Evolutionary conservation across 1,284 basidiomycete genomes (phyloP).

Genomic region (Flammula alnicola): DNA sequence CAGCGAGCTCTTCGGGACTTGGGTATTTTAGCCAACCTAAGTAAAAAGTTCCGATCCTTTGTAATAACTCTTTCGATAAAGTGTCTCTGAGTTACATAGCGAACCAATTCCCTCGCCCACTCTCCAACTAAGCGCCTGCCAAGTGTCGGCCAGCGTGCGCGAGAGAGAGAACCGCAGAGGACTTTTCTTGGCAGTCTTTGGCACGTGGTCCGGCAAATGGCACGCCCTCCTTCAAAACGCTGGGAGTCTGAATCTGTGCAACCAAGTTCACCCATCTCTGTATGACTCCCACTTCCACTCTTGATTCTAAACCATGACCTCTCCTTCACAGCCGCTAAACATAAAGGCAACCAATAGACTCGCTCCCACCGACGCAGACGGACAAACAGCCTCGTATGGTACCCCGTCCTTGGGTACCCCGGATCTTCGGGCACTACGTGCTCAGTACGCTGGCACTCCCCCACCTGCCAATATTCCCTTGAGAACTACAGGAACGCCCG

Average conservation of each 20-base stretch:
- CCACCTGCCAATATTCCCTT: slow-evolving; percentile 68
- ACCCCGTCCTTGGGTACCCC: slow-evolving; percentile 51
- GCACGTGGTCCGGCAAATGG: slow-evolving; percentile 1
- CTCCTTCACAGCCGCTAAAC: slow-evolving; percentile 62
- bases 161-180: background rate
- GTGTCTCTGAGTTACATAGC: too few relatives aligned
- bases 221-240: background rate
- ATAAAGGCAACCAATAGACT: slow-evolving; percentile 48
- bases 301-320: slow-evolving; percentile 47
- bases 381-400: slow-evolving; percentile 32
- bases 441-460: slow-evolving; percentile 65
- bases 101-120: too few relatives aligned
- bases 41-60: too few relatives aligned
- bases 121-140: too few relatives aligned
- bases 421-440: slow-evolving; percentile 60
- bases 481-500: slow-evolving; percentile 34
- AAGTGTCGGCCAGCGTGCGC: too few relatives aligned
- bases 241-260: background rate
- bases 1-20: too few relatives aligned
- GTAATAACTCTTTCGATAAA: too few relatives aligned
- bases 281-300: slow-evolving; percentile 12
- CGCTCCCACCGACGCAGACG: slow-evolving; percentile 26
- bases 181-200: background rate
- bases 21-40: too few relatives aligned
- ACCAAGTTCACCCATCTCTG: slow-evolving; percentile 1